These are phyloP conservation scores for Cladobotryum protrusum DNA, from an alignment of 2,329 filamentous ascomycete species.

Conservation along the genomic window DNA sequence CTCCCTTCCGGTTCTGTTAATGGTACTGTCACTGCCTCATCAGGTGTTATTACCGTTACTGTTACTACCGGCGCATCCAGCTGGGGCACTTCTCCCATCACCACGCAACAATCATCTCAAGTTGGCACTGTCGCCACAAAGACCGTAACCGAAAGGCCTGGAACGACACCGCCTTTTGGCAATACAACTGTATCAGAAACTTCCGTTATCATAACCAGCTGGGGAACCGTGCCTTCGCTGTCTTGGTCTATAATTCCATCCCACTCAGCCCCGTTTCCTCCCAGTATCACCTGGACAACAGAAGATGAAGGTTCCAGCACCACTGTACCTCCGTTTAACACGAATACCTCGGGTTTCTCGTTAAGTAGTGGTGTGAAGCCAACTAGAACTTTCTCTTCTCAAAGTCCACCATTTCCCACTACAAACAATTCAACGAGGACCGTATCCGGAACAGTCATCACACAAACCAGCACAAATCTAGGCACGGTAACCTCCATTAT, in stretches of 20 bases:
- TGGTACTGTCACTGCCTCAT: neutral
- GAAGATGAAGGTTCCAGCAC: neutral
- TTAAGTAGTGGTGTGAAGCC: neutral
- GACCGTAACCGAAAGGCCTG: neutral
- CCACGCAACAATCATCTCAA: conserved; percentile 1
- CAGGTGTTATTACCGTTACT: conserved; percentile 1
- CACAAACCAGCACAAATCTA: neutral
- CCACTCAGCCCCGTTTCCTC: neutral
- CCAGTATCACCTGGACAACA: conserved; percentile 1
- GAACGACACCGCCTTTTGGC: conserved; percentile 12
- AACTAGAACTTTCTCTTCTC: neutral
- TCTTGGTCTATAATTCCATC: conserved; percentile 5
- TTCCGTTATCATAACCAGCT: conserved; percentile 1
- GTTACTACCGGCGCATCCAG: neutral
- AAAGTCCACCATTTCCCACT: conserved; percentile 6
- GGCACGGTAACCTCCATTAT: neutral
- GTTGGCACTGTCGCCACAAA: conserved; percentile 1
- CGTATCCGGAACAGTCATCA: conserved; percentile 1
- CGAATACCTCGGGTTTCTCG: conserved; percentile 1
- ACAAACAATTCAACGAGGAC: conserved; percentile 5
- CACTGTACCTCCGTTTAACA: neutral
- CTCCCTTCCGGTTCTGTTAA: neutral
- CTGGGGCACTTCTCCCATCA: neutral
- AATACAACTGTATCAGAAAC: conserved; percentile 15
- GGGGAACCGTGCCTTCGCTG: conserved; percentile 6